Evolutionary conservation across 176 grass and related monocot species (phyloP).

Genomic region (Saccharum officinarum): DNA sequence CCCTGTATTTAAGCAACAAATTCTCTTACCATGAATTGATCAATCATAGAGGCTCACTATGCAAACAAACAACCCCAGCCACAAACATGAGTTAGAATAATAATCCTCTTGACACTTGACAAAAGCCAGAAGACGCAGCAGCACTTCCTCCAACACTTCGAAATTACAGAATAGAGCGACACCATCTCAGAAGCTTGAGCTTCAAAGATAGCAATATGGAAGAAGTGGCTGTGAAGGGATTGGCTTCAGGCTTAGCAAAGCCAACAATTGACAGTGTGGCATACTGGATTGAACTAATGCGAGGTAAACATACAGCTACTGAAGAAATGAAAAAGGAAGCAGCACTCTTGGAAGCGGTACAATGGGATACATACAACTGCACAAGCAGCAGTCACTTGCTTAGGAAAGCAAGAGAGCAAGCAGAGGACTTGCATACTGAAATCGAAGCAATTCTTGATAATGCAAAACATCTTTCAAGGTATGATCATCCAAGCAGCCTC

Average conservation of each 20-base stretch:
- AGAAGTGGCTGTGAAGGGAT: not conserved
- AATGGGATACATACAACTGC: constrained; percentile 6
- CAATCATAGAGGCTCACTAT: not conserved
- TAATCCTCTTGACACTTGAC: not conserved
- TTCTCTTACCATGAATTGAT: not conserved
- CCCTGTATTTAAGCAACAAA: not conserved
- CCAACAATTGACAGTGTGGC: not conserved
- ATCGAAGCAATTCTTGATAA: not conserved
- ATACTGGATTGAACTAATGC: not conserved
- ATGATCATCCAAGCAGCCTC: not conserved
- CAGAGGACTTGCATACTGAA: not conserved
- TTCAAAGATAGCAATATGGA: not conserved
- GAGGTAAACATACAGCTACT: not conserved
- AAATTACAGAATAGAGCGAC: not conserved
- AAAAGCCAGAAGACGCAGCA: not conserved
- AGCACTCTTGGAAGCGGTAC: not conserved
- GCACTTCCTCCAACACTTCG: not conserved
- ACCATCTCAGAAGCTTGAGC: not conserved
- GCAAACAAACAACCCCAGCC: not conserved
- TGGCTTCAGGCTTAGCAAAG: not conserved
- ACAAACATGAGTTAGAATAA: not conserved
- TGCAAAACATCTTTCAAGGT: not conserved
- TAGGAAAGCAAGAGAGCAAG: not conserved
- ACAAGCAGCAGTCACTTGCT: not conserved
- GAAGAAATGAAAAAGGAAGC: not conserved